Base-by-base conservation (phyloP, 371 early-diverging fungal species). In the Mucor irregularis region DNA sequence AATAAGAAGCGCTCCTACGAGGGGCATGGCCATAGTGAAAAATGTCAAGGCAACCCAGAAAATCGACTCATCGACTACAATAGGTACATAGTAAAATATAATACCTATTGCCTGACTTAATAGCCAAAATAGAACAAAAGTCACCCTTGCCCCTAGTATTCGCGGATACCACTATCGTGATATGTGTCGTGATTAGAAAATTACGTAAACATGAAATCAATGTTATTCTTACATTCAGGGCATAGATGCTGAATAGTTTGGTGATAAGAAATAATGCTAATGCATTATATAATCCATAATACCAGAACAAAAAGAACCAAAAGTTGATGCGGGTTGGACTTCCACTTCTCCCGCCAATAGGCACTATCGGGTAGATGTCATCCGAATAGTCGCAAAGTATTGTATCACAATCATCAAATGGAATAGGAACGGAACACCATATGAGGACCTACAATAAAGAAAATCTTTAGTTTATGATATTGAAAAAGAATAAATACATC, bases 231-330 rank as follows among this genome's bases (percentile, higher is more conserved):
- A 66, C 66, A 40, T 87, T 87, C 48, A 90, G 71, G 46, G 90
- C 85, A 64, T 90, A 90, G 11, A 89, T 76, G 52, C 81, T 83
- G 68, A 90, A 90, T 29, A 89, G 74, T 58, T 87, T 86, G 24
- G 88, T 84, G 53, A 90, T 84, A 34, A 90, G 70, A 51, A 82
- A 64, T 34, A 90, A 67, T 16, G 86, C 89, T 25, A 86, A 64
- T 10, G 85, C 86, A 48, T 89, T 90, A 66, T 89, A 90, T 14
- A 82, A 53, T 17, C 90, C 90, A 70, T 83, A 90, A 71, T 89
- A 90, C 64, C 82, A 86, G 66, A 89, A 80, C 34, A 90, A 63
- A 54, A 88, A 90, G 64, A 80, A 85, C 86, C 87, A 88, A 68
- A 89, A 90, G 61, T 88, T 86, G 59, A 89, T 80, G 43, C 74